Evolutionary conservation across 768 basidiomycete genomes (phyloP).

Genomic region (Leccinum longicurvipes): DNA sequence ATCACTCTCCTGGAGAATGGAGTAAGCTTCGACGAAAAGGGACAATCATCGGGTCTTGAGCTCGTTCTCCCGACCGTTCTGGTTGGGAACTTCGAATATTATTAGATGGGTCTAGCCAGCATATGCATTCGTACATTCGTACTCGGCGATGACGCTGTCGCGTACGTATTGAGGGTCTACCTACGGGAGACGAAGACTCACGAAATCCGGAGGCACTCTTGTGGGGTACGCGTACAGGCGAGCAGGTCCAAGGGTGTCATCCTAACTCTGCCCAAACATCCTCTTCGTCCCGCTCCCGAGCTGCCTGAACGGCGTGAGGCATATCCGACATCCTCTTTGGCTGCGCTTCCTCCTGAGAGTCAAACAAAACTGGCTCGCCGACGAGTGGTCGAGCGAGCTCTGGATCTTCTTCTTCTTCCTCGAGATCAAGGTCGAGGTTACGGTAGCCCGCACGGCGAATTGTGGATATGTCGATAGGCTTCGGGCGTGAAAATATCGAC

Average conservation of each 20-base stretch:
- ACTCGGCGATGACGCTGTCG: too few species aligned
- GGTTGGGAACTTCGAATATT: too few species aligned
- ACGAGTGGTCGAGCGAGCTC: conserved; percentile 59
- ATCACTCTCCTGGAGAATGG: too few species aligned
- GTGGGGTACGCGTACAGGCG: too few species aligned
- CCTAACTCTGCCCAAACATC: conserved; percentile 73
- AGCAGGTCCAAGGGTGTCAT: conserved; percentile 26
- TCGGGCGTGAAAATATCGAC: conserved; percentile 84
- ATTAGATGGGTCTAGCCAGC: too few species aligned
- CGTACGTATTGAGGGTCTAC: too few species aligned
- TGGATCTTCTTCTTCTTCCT: conserved; percentile 55
- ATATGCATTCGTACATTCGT: too few species aligned
- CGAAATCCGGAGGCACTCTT: too few species aligned
- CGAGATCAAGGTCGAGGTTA: conserved; percentile 67
- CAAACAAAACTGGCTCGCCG: conserved; percentile 61
- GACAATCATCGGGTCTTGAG: too few species aligned
- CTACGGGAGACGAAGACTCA: too few species aligned
- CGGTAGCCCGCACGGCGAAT: conserved; percentile 61
- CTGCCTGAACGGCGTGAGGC: conserved; percentile 56
- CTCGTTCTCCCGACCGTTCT: too few species aligned
- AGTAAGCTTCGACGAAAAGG: too few species aligned
- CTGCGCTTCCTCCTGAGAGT: conserved; percentile 42
- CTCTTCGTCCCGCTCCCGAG: conserved; percentile 56
- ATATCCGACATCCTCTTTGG: conserved; percentile 43
- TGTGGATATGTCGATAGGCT: conserved; percentile 77